These are phyloP conservation scores for Solanum bulbocastanum DNA, from an alignment of 257 asterid genomes.

Conservation along the genomic window DNA sequence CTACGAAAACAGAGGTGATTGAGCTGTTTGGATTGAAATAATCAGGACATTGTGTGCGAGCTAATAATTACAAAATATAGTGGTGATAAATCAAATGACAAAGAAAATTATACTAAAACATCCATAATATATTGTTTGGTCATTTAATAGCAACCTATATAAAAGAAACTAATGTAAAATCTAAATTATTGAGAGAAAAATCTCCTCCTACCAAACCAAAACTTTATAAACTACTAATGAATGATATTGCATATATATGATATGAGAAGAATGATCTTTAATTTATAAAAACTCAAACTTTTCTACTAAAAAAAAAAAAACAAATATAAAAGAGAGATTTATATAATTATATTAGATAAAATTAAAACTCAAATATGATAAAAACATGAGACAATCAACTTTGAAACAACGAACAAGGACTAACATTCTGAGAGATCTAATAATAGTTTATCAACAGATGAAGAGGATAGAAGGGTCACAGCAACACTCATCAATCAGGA, in stretches of 20 bases:
- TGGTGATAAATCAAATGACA: not conserved
- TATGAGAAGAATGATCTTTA: not conserved
- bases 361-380: not conserved
- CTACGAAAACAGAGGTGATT: not conserved
- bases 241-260: not conserved
- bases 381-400: not conserved
- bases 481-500: constrained; percentile 74
- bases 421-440: not conserved
- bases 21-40: not conserved
- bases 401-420: not conserved
- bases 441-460: constrained; percentile 20
- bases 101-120: not conserved
- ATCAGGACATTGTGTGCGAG: not conserved
- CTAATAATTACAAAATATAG: not conserved
- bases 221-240: not conserved
- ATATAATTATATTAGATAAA: not conserved
- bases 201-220: not conserved
- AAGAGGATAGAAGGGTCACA: constrained; percentile 65
- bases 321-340: too few relatives aligned
- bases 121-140: not conserved
- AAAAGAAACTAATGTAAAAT: too few relatives aligned
- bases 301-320: too few relatives aligned
- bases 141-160: not conserved
- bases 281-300: not conserved
- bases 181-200: not conserved